Conservation (phyloP, 441 rosid species). For the Flueggea neowawraea region DNA sequence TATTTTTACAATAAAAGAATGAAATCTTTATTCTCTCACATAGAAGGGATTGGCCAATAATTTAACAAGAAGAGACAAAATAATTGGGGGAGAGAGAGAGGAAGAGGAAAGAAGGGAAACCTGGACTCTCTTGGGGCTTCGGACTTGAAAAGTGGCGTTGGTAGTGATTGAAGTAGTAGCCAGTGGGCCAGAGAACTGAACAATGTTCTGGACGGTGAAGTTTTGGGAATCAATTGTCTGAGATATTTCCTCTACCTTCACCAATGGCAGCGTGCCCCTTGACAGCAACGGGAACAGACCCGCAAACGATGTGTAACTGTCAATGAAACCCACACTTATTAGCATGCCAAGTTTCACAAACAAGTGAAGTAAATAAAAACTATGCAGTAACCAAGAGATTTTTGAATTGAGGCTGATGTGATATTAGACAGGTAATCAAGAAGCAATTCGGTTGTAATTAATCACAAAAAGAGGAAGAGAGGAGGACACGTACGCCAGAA, state of each 20-base stretch:
- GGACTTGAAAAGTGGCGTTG: conserved; percentile 89
- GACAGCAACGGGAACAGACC: conserved; percentile 84
- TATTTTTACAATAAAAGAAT: no score
- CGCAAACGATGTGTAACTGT: conserved; percentile 86
- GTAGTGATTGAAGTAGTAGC: conserved; percentile 78
- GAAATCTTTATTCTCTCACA: no score
- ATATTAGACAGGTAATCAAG: no score
- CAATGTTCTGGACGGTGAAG: conserved; percentile 78
- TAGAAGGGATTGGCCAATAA: no score
- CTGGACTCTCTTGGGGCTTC: conserved; percentile 95
- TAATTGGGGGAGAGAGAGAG: neutral
- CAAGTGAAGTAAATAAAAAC: no score
- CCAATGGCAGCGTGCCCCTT: conserved; percentile 54
- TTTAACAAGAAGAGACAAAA: no score
- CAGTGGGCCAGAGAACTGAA: conserved; percentile 73
- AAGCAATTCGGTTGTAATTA: no score
- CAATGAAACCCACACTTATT: conserved; percentile 1
- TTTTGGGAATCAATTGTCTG: conserved; percentile 84
- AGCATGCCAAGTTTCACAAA: neutral
- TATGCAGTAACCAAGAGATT: no score
- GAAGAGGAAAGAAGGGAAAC: conserved; percentile 21
- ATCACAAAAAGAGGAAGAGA: no score
- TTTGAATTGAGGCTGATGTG: no score
- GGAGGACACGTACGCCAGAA: conserved; percentile 64
- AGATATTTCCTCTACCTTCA: conserved; percentile 90